Base-by-base conservation (phyloP, 2,329 filamentous ascomycete genomes). In the Penicillium sp. region DNA sequence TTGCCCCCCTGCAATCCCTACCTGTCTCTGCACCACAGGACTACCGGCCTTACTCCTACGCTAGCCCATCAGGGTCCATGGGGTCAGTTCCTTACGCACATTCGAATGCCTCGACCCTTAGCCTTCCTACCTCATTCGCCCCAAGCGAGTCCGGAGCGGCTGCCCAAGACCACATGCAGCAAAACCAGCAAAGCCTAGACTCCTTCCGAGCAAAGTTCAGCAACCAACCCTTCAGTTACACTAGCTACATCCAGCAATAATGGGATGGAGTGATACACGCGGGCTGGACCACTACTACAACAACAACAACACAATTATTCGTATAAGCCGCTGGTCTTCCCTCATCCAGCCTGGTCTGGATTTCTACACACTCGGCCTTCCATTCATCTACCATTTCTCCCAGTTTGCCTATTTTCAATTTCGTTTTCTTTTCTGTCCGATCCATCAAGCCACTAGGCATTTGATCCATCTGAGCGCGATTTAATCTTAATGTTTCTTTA, bases 21-120 rank as follows among this genome's bases (percentile, higher is more conserved):
- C 67, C 70, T 4, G 67, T 73, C 28, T 71, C 69, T 14, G 62
- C 67, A n/a, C 54, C 69, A 1, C 64, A 68, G 21, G 70, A 73
- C 26, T 75, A 75, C 58, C 68, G 71, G 37, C 55, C 66, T 13
- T 71, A 65, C 42, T 51, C 70, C 14, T 70, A 72, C 44, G 66
- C 64, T 18, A 52, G 62, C 31, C 56, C 69, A 13, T 63, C 70
- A 3, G 66, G 62, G 26, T 53, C 66, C 29, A 67, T 68, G 51
- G 65, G 67, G 23, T 57, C 60, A 5, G 63, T 72, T 21, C 67
- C 70, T 1, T 75, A 68, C 51, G 60, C 63, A 8, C 69, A 72
- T 46, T 63, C 67, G 29, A 72, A 55, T 18, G n/a, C 71, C 18
- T 71, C 72, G n/a, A 67, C 62, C 23, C 58, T 75, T 54, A 74